Base-by-base conservation (phyloP, 2,329 filamentous ascomycete species). In the Apiospora pterosperma region DNA sequence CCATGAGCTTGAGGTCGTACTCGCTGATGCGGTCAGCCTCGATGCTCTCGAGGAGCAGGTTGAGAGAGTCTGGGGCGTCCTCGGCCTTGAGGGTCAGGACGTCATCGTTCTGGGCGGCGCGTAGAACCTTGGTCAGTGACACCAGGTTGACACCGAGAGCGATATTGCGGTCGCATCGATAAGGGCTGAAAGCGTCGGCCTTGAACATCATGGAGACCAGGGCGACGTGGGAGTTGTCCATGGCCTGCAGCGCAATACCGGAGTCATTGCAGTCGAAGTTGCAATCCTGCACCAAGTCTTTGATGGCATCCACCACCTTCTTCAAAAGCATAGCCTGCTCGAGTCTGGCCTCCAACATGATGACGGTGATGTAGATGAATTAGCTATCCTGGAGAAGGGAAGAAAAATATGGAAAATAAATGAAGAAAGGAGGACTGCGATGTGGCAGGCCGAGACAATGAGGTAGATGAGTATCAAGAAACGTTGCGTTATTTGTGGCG, bases 231-330 rank as follows among this genome's bases (percentile, higher is more conserved):
- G 94, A 98, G 88, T 98, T 99, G 85, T 99, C 96, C 96, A 99
- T 99, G 76, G 96, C 96, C 82, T 99, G 96, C 64, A 99, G 92
- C 62, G 95, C 94, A 76, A 99, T 96, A 68, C 96, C 96, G 63
- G 93, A 95, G 86, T 99, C 96, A 91, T 98, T 99, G 91, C 96
- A 99, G 86, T 99, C 96, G 83, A 99, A 99, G 84, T 99, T 99
- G 90, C 96, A 99, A 83, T 99, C 96, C 81, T 98, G 96, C 63
- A 99, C 96, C 62, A 99, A 89, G 76, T 99, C 96, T 82, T 97
- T 98, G 89, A 99, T 97, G 73, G 96, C 93, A 78, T 99, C 96
- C 75, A 99, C 94, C 80, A 95, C 93, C 91, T 96, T 97, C 86
- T 99, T 99, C 78, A 99, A 88, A 79, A 97, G 86, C 76, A 88